phyloP scores from a whole-genome alignment of 2,329 filamentous ascomycete species.

The Nannizziopsis arthrosporioides region DNA sequence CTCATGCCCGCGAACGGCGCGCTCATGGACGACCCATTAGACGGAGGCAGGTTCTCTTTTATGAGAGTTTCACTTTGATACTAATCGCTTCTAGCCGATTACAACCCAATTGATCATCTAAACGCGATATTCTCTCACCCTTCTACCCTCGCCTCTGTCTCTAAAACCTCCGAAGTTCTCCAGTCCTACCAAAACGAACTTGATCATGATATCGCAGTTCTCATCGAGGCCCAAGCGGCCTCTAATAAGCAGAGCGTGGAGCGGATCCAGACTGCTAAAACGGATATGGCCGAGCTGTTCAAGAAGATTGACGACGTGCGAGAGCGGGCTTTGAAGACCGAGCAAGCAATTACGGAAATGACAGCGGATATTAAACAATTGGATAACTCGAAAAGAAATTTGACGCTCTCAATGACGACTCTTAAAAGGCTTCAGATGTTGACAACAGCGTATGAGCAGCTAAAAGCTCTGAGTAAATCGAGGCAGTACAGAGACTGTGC shows the following conservation, averaged over 20 bases:
- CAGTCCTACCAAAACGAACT: slow-evolving; percentile 69
- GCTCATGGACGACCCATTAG: slow-evolving; percentile 31
- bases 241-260: slow-evolving; percentile 78
- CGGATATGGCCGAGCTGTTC: slow-evolving; percentile 80
- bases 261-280: slow-evolving; percentile 82
- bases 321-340: slow-evolving; percentile 77
- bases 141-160: slow-evolving; percentile 66
- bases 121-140: slow-evolving; percentile 90
- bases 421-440: slow-evolving; percentile 96
- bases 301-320: slow-evolving; percentile 89
- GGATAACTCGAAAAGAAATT: slow-evolving; percentile 90
- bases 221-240: slow-evolving; percentile 65
- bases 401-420: slow-evolving; percentile 95
- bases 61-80: background rate
- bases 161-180: slow-evolving; percentile 61
- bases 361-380: slow-evolving; percentile 96
- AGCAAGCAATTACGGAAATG: slow-evolving; percentile 95
- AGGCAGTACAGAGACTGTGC: slow-evolving; percentile 92
- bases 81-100: slow-evolving; percentile 51
- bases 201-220: slow-evolving; percentile 60
- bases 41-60: slow-evolving; percentile 30
- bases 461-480: slow-evolving; percentile 68
- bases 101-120: slow-evolving; percentile 84
- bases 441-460: slow-evolving; percentile 96
- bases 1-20: slow-evolving; percentile 31